These are phyloP conservation scores for Cytospora schulzeri DNA, from an alignment of 2,329 filamentous ascomycete species.

Conservation along the genomic window DNA sequence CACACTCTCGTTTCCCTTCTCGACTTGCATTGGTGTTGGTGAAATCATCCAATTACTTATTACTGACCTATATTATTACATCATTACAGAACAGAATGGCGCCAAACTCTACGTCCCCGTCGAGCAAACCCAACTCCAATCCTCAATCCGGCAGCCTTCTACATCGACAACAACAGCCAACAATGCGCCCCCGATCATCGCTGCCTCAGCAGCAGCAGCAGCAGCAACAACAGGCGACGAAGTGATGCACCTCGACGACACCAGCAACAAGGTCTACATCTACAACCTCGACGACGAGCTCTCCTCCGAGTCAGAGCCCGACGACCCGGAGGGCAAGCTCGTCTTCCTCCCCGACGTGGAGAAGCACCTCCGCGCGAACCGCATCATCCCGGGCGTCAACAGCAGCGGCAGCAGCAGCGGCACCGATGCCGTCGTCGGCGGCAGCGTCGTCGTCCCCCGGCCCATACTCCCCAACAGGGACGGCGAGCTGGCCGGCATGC, in stretches of 20 bases:
- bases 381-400: conserved; percentile 68
- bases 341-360: conserved; percentile 86
- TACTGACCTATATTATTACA: conserved; percentile 18
- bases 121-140: conserved; percentile 44
- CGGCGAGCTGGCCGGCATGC: conserved; percentile 59
- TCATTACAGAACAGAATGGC: conserved; percentile 58
- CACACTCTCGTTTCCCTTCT: too few species aligned
- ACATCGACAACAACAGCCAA: conserved; percentile 24
- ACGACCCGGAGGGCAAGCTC: conserved; percentile 60
- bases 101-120: conserved; percentile 68
- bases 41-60: background rate
- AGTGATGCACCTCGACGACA: conserved; percentile 91
- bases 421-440: too few species aligned
- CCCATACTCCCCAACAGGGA: conserved; percentile 62
- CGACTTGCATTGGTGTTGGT: background rate
- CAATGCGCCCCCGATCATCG: conserved; percentile 22
- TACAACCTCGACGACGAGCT: conserved; percentile 89
- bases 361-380: conserved; percentile 73
- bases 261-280: conserved; percentile 86
- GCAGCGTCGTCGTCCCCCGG: conserved; percentile 15
- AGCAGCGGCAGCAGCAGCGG: conserved; percentile 53
- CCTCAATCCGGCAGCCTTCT: conserved; percentile 29
- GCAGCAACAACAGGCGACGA: conserved; percentile 49
- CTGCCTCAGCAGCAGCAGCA: conserved; percentile 26
- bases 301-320: conserved; percentile 55